Evolutionary conservation across 208 protist species (phyloP), one percentile per base, ranked within the genome.

Genomic region (Trypanosoma brucei): DNA sequence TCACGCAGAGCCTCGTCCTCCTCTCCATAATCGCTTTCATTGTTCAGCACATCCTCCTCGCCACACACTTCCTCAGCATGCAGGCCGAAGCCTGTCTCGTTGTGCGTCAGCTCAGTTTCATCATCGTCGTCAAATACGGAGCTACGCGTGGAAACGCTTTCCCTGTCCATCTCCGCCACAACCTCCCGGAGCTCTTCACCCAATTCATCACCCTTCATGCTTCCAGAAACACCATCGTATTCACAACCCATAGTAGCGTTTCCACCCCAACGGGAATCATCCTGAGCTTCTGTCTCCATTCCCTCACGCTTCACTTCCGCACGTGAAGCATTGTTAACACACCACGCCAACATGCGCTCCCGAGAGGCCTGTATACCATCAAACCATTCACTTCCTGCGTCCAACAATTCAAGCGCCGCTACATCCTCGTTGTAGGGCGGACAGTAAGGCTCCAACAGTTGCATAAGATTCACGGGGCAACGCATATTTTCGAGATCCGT

Each of bases 401-500:
- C 78, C n/a, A 40, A 66, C 13, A 84, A 42, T 35, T 68, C 49
- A 9, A 77, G 34, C 13, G 44, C 40, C 33, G 73, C 74, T 31
- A 84, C 65, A 55, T 66, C 69, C 33, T 58, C 9, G 50, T 68
- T 79, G 70, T 93, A 93, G 30, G 81, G 79, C 8, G 87, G 87
- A 50, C 87, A 93, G 68, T 93, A 93, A 31, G 74, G 77, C 65
- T 93, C 83, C n/a, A 93, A 57, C n/a, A 91, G 39, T 39, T 81
- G 75, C 77, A 88, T 88, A n/a, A 85, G 55, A 61, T 91, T 87
- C n/a, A 93, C 65, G 0, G 87, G 87, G 46, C 84, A 91, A 35
- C 60, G 73, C 37, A 69, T 65, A n/a, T 63, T 55, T 8, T 71
- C 62, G 31, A 93, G 67, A 54, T 61, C 56, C 2, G 64, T 55